Percentiles rank a stretch among this genome's conserved stretches.
These are phyloP conservation scores for Neoarthrinium moseri DNA, from an alignment of 2,329 filamentous ascomycete species.

Conservation along the genomic window DNA sequence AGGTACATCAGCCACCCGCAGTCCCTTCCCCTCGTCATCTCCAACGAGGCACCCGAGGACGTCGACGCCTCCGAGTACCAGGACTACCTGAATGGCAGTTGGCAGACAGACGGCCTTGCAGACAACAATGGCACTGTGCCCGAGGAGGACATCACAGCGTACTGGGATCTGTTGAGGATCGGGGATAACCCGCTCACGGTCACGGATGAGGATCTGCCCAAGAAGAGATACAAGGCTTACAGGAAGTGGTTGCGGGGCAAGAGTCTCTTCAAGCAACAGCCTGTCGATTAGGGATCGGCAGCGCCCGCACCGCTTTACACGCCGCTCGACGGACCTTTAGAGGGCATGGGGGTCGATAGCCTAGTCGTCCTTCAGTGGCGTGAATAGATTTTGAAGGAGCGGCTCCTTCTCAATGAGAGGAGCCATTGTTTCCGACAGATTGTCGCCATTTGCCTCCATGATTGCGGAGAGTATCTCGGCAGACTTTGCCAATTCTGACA, in stretches of 20 bases:
- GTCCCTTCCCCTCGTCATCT: slow-evolving; percentile 79
- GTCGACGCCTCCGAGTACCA: slow-evolving; percentile 66
- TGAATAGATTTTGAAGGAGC: slow-evolving; percentile 31
- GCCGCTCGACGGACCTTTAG: slow-evolving; percentile 12
- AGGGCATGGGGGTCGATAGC: not conserved
- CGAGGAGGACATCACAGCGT: slow-evolving; percentile 70
- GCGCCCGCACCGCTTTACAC: slow-evolving; percentile 11
- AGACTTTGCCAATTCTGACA: slow-evolving; percentile 30
- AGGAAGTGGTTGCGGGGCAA: slow-evolving; percentile 92
- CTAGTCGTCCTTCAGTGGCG: not conserved
- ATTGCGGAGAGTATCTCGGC: slow-evolving; percentile 34
- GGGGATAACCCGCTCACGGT: slow-evolving; percentile 85
- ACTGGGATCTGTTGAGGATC: slow-evolving; percentile 73
- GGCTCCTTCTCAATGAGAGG: slow-evolving; percentile 36
- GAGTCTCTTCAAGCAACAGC: slow-evolving; percentile 91
- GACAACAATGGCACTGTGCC: slow-evolving; percentile 34
- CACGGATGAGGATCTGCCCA: slow-evolving; percentile 78
- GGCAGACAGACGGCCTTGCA: slow-evolving; percentile 57
- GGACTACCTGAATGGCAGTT: slow-evolving; percentile 73
- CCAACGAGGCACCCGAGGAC: slow-evolving; percentile 61
- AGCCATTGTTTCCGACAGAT: slow-evolving; percentile 27
- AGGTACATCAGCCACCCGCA: slow-evolving; percentile 88
- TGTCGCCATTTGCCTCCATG: slow-evolving; percentile 22
- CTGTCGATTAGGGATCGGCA: slow-evolving; percentile 48
- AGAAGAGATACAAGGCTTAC: slow-evolving; percentile 97